Conservation (phyloP, 306 rosid genomes). For the Fagus crenata region DNA sequence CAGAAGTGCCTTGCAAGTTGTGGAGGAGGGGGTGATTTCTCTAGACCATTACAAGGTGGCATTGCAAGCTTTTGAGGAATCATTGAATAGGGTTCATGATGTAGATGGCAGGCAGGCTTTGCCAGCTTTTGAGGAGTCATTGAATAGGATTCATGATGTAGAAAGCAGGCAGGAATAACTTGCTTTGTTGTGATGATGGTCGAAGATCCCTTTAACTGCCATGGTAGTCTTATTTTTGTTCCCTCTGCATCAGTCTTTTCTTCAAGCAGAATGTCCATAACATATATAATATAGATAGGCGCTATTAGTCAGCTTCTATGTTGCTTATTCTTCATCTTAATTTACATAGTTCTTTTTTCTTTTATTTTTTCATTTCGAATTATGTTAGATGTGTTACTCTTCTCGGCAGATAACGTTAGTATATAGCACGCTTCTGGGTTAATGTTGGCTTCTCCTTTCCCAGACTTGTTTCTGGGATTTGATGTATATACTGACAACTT, state of each 20-base stretch:
- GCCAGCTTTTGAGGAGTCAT: constrained; percentile 14
- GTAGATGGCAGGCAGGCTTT: constrained; percentile 51
- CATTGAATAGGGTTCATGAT: constrained; percentile 72
- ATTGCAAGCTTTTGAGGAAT: constrained; percentile 73
- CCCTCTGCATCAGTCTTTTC: not conserved
- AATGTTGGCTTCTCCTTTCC: constrained; percentile 1
- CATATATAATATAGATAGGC: not conserved
- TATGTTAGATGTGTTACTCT: not conserved
- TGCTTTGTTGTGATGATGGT: not conserved
- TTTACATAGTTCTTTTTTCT: not conserved
- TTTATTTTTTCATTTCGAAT: not conserved
- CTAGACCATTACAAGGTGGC: constrained; percentile 76
- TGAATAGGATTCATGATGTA: not conserved
- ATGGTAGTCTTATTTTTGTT: not conserved
- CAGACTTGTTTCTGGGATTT: not conserved
- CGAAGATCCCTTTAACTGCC: not conserved
- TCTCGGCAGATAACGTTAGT: not conserved
- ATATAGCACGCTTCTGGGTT: not conserved
- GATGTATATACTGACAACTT: not conserved
- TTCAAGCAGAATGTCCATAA: constrained; percentile 3
- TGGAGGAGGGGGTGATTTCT: constrained; percentile 82
- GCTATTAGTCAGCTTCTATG: not conserved
- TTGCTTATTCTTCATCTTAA: not conserved
- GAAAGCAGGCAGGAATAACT: not conserved
- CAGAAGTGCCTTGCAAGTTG: constrained; percentile 78